Base-by-base conservation (phyloP, 164 flowering plant species). In the Sextonia rubra region DNA sequence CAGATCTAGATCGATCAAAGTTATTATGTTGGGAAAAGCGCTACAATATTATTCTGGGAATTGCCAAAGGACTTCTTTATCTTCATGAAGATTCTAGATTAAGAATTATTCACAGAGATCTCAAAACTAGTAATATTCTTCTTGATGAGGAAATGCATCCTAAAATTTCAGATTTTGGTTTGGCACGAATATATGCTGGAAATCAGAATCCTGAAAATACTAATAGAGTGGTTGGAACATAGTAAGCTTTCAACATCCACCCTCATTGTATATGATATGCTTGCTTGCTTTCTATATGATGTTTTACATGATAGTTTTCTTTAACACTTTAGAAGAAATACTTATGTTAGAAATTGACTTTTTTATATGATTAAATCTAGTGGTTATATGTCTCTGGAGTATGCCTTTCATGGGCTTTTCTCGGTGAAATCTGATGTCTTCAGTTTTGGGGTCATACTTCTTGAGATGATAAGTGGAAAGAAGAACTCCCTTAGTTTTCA, bases 351-450 rank as follows among this genome's bases (percentile, higher is more conserved):
- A 29, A 27, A 29, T 18, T 32, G 14, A 65, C 1, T 32, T 12
- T 32, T 14, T 5, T 7, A 49, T 2, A 30, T 25, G 32, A 66
- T 64, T 30, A 47, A 9, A 14, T 78, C 69, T 75, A 88, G 87
- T 71, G 89, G 91, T 32, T 88, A 88, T 44, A 86, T 85, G 88
- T 69, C 88, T 1, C 88, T 88, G 3, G 87, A 87, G 71, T 87
- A 84, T 64, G 83, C 85, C 1, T 66, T 85, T 68, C 82, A 88
- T 60, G 87, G 91, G 23, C 70, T 69, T 9, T 86, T 80, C 66
- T 88, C 89, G 8, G 61, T 71, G 8, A 86, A 85, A 76, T 84
- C 89, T 0, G 90, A 86, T 74, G 86, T 88, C 30, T 88, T 78
- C 24, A 85, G 92, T 74, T 85, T 82, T 49, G 92, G 90, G 1